Evolutionary conservation across 768 basidiomycete genomes (phyloP).

Genomic region (Dacryopinax primogenitus): DNA sequence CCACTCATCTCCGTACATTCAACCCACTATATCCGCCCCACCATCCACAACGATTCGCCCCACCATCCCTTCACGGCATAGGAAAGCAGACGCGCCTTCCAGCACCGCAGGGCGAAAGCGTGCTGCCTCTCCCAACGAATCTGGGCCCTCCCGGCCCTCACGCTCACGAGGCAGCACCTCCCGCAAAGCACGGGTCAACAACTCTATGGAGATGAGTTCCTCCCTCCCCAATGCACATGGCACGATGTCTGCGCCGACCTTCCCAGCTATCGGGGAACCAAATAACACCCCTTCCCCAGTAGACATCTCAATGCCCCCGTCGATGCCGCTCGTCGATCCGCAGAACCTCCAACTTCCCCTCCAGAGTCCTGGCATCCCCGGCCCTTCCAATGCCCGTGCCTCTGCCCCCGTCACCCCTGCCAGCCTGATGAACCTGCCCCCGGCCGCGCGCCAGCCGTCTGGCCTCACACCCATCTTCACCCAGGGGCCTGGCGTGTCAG

Average conservation of each 20-base stretch:
- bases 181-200: slow-evolving; percentile 17
- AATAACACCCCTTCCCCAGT: slow-evolving; percentile 72
- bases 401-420: slow-evolving; percentile 72
- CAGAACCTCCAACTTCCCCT: slow-evolving; percentile 24
- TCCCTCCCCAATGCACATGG: slow-evolving; percentile 18
- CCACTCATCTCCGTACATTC: slow-evolving; percentile 20
- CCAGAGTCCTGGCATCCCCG: not conserved
- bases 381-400: slow-evolving; percentile 30
- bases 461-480: slow-evolving; percentile 24
- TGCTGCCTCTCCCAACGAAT: not conserved
- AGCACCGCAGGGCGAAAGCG: slow-evolving; percentile 10
- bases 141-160: slow-evolving; percentile 23
- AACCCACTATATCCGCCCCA: slow-evolving; percentile 13
- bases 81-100: not conserved
- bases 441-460: slow-evolving; percentile 39
- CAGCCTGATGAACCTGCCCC: slow-evolving; percentile 79
- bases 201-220: slow-evolving; percentile 33
- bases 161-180: not conserved
- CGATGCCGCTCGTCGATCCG: slow-evolving; percentile 76
- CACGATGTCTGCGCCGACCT: slow-evolving; percentile 22
- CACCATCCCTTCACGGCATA: not conserved
- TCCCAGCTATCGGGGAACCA: slow-evolving; percentile 18
- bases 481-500: not conserved
- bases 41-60: not conserved
- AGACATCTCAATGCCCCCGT: slow-evolving; percentile 39